Evolutionary conservation across 1,284 basidiomycete genomes (phyloP), one percentile per base, ranked within the genome.

Genomic region (Heterobasidion parviporum): DNA sequence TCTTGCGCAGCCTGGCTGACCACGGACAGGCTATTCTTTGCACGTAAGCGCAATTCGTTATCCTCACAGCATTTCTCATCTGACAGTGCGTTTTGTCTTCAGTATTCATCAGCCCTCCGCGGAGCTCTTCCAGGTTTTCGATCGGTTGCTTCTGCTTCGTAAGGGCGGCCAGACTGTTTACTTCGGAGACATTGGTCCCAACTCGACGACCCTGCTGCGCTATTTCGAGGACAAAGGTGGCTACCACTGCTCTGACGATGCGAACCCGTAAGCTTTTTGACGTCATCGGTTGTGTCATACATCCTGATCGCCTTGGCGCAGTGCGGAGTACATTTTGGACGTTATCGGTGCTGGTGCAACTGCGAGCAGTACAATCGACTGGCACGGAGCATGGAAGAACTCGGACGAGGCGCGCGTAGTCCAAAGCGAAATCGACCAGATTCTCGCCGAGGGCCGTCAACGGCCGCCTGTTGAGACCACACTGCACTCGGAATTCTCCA

Each of bases 1-100:
- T 95, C 66, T 75, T 95, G 52, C 79, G 87, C 4, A 82, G 86
- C 59, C 79, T 95, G n/a, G 88, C 93, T 9, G 80, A 89, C 59
- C 85, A 83, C 58, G 94, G 94, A 18, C 85, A 87, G 70, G 83
- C 84, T 7, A 87, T 88, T 58, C 71, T 89, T 14, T 87, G 84
- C 80, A 86, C 83, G 76, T 67, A 51, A 35, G 63, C 61, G 8
- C 34, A 38, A 8, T 14, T 55, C 54, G 3, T 26, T 33, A 6
- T 36, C 32, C 20, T 47, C 45, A 33, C 10, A 12, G 26, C 45
- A 43, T 18, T 16, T 44, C 7, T 10, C 44, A 9, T 15, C 16
- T 16, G 48, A 15, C n/a, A 51, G 44, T 54, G 35, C 54, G 18
- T 2, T 10, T 44, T 10, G 7, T 6, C 18, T 18, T 5, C 53